Base-by-base conservation (phyloP, 1,284 basidiomycete genomes). In the Rhodotorula sp. region DNA sequence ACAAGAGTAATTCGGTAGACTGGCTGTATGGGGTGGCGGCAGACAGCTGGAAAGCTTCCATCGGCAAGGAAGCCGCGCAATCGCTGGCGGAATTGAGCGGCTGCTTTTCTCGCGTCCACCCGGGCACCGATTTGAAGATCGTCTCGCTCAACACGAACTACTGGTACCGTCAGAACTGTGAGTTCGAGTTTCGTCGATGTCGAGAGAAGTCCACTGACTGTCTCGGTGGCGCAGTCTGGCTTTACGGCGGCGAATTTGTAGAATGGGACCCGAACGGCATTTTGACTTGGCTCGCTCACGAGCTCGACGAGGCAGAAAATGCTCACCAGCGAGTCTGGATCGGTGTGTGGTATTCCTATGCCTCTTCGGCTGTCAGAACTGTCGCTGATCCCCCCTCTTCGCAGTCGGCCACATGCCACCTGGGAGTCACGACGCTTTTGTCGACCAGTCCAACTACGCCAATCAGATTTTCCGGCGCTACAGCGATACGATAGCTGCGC, bases 391-490 rank as follows among this genome's bases (percentile, higher is more conserved):
- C 5, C 52, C 26, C 29, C 14, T 12, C 2, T 23, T 5, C 46
- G 3, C 57, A 78, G 71, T 78, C 69, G 78, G 78, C 12, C 78
- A 78, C 54, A 76, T 78, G 62, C 72, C 77, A 3, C 71, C 84
- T 5, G 85, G 86, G 23, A 81, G 83, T 49, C 76, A 75, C n/a
- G 86, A 87, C 77, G 81, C 82, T 14, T 78, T 86, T 61, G 71
- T 64, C 21, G 73, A 76, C 29, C 72, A 74, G 15, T 72, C 74
- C 43, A 77, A 79, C 52, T 76, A 76, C 60, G 67, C 86, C 64
- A 82, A 87, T 71, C 87, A 88, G 77, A 83, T 87, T 62, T 80
- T 87, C 14, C 84, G 86, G 69, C 81, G 87, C 18, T 88, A 87
- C 78, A 84, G 84, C 71, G 81, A 85, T 67, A 87, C 86, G 3